Base-by-base conservation (phyloP, 169 alveolate species). In the Toxoplasma gondii region DNA sequence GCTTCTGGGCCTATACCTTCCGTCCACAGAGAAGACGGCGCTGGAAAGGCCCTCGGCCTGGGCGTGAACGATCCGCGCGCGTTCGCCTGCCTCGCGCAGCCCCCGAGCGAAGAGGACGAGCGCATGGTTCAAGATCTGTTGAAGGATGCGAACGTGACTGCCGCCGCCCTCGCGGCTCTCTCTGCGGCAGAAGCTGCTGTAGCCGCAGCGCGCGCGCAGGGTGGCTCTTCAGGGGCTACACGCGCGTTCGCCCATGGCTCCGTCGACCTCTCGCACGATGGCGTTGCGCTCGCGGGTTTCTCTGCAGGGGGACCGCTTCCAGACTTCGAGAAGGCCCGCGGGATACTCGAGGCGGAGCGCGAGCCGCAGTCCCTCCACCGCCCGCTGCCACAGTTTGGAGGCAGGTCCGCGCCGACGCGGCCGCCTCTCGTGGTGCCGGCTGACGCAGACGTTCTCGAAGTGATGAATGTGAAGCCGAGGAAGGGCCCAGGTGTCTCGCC, bases 161-260 rank as follows among this genome's bases (percentile, higher is more conserved):
- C 53, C n/a, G 90, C 90, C 1, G 90, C 90, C 0, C 27, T 82
- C n/a, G 90, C 90, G 4, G 90, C 90, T 36, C 90, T 82, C 12
- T 38, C 90, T 0, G 90, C 90, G 24, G 90, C 90, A 22, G 90
- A 38, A 24, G 90, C 64, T 64, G 90, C 90, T 9, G 90, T 36
- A 22, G 90, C 90, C 12, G 67, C 90, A 12, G 90, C 90, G 44
- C 84, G 84, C 44, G 84, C 84, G 27, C 45, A 44, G 90, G 16
- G 5, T 2, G 64, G 67, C 44, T 45, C 58, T 27, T 45, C 58
- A 7, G 88, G 53, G 36, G 45, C 36, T 49, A 49, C 44, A 31
- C 16, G 24, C 19, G 81, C 38, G 12, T 4, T 9, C 31, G 36
- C 81, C 31, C 58, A 7, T 12, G 58, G 58, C 58, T 12, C 58